Percentiles rank a stretch among this genome's conserved stretches.
phyloP scores from a whole-genome alignment of 805 yeast genomes.

The Candida caryicola region DNA sequence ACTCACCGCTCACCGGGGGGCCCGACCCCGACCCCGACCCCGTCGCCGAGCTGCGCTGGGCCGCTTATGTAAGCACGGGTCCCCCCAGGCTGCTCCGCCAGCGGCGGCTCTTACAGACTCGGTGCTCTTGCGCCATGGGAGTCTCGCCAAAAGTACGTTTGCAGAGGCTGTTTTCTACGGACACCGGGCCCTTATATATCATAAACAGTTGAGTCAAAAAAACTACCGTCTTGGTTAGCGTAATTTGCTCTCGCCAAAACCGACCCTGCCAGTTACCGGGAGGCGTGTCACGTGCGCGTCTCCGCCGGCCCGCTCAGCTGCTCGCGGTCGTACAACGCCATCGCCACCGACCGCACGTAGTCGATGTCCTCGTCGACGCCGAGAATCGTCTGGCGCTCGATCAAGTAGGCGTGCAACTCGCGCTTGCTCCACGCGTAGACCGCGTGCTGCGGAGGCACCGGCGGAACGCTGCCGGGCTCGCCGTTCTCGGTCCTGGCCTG shows the following conservation, averaged over 20 bases:
- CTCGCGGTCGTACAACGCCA: constrained; percentile 11
- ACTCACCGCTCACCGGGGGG: too few species aligned
- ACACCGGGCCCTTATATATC: not conserved
- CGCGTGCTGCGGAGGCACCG: too few species aligned
- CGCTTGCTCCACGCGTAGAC: constrained; percentile 17
- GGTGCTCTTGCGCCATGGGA: too few species aligned
- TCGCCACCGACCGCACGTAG: constrained; percentile 11
- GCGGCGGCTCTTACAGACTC: too few species aligned
- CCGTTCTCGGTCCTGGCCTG: too few species aligned
- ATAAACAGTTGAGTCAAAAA: not conserved
- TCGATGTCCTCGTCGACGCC: constrained; percentile 18
- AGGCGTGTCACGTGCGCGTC: too few species aligned
- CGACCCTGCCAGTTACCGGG: not conserved
- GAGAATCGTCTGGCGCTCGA: constrained; percentile 14
- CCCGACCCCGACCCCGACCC: too few species aligned
- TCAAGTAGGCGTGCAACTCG: constrained; percentile 16
- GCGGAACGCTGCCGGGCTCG: too few species aligned
- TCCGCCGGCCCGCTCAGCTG: not conserved
- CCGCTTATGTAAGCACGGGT: too few species aligned
- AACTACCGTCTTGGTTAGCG: not conserved
- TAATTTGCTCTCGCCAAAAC: not conserved
- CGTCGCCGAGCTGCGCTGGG: too few species aligned
- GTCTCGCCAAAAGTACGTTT: too few species aligned
- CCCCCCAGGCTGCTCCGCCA: too few species aligned
- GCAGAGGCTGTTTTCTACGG: not conserved